phyloP scores from a whole-genome alignment of 768 basidiomycete genomes.

The Amanita jacksonii region DNA sequence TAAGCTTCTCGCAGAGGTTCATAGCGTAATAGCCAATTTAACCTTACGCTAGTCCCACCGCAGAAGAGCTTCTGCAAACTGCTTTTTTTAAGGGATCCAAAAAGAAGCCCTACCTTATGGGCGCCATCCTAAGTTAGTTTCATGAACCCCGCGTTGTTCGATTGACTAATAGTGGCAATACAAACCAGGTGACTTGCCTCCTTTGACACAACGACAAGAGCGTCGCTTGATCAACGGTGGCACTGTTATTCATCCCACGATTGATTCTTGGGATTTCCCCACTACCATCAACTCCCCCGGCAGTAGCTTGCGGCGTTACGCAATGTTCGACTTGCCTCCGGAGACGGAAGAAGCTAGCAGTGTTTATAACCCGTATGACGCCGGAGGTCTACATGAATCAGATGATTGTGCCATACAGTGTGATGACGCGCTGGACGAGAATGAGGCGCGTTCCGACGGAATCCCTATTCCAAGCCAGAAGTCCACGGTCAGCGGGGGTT shows the following conservation, averaged over 20 bases:
- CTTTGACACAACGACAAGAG: slow-evolving; percentile 65
- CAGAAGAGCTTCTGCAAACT: slow-evolving; percentile 65
- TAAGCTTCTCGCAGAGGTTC: slow-evolving; percentile 16
- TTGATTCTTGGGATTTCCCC: slow-evolving; percentile 79
- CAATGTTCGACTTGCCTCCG: slow-evolving; percentile 1
- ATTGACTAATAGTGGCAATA: not conserved
- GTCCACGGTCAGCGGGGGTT: not conserved
- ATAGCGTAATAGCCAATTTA: not conserved
- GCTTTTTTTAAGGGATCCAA: slow-evolving; percentile 75
- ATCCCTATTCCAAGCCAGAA: slow-evolving; percentile 5
- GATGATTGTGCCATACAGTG: not conserved
- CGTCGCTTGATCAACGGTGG: slow-evolving; percentile 34
- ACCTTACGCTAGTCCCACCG: slow-evolving; percentile 48
- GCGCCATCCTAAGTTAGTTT: slow-evolving; percentile 52
- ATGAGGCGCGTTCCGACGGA: not conserved
- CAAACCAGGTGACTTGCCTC: slow-evolving; percentile 53
- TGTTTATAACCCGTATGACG: slow-evolving; percentile 4
- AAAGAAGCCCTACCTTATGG: slow-evolving; percentile 71
- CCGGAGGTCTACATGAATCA: not conserved
- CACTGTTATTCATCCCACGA: slow-evolving; percentile 32
- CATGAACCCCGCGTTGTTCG: not conserved
- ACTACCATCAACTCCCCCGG: slow-evolving; percentile 31
- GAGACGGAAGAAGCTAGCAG: slow-evolving; percentile 4
- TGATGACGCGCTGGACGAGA: not conserved
- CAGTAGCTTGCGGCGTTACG: slow-evolving; percentile 3